Conservation (phyloP, 2,329 filamentous ascomycete species). For the Elsinoe batatas region DNA sequence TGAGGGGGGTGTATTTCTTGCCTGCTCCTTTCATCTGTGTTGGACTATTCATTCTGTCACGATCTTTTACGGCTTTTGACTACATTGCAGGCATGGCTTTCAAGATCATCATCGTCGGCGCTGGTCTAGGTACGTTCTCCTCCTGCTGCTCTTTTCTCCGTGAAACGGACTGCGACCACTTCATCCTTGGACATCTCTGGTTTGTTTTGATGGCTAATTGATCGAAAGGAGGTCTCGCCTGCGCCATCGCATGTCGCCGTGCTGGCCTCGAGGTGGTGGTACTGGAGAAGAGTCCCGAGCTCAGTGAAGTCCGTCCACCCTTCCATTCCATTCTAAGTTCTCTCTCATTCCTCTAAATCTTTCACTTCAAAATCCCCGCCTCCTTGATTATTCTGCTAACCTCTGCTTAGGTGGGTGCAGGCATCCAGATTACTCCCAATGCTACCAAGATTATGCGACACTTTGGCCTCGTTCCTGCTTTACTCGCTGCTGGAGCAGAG, state of each 20-base stretch:
- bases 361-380: too few species aligned
- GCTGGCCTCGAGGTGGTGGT: background rate
- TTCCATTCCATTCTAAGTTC: background rate
- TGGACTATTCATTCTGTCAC: background rate
- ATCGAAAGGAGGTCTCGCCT: background rate
- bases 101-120: background rate
- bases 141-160: too few species aligned
- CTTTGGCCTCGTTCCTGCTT: background rate
- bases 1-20: background rate
- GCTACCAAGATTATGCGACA: constrained; percentile 1
- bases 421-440: constrained; percentile 2
- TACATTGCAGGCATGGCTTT: background rate
- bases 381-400: background rate
- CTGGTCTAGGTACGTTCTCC: background rate
- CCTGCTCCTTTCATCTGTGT: background rate
- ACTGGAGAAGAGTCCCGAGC: background rate
- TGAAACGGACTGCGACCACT: too few species aligned
- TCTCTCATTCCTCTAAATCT: background rate
- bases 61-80: too few species aligned
- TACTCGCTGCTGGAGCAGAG: background rate
- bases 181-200: background rate
- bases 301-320: background rate
- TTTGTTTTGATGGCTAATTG: background rate
- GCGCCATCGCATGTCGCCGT: constrained; percentile 7
- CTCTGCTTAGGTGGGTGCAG: background rate